Evolutionary conservation across 495 filamentous ascomycete species (phyloP).

Genomic region (Choiromyces venosus): DNA sequence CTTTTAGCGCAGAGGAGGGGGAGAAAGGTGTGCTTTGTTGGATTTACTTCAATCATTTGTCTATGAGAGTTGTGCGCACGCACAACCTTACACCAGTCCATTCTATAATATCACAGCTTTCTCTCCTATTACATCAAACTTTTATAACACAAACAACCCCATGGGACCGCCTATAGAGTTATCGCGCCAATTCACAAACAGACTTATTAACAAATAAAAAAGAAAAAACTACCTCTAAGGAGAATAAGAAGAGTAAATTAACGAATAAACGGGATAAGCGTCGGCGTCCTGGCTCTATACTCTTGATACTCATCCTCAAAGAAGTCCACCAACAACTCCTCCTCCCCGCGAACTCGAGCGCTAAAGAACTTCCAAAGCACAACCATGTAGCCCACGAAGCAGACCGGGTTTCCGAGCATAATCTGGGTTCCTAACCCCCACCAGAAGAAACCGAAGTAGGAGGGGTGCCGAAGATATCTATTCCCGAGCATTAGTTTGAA

Average conservation of each 20-base stretch:
- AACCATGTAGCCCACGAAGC: slow-evolving; percentile 64
- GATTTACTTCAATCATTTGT: no score
- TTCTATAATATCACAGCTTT: not conserved
- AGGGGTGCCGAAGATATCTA: slow-evolving; percentile 66
- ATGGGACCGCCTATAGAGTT: not conserved
- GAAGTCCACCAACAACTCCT: slow-evolving; percentile 68
- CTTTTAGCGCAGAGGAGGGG: no score
- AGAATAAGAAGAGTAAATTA: not conserved
- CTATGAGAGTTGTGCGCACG: no score
- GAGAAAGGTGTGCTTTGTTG: no score
- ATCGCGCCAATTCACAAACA: not conserved
- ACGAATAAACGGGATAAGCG: slow-evolving; percentile 71
- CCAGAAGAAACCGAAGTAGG: slow-evolving; percentile 97
- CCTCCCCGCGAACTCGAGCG: slow-evolving; percentile 66
- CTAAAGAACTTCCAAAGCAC: slow-evolving; percentile 83
- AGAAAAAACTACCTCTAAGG: not conserved
- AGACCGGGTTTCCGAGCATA: slow-evolving; percentile 75
- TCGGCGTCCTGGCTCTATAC: slow-evolving; percentile 61
- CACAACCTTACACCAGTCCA: no score
- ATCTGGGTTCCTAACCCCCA: slow-evolving; percentile 94
- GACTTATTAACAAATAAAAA: not conserved
- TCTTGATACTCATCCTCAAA: slow-evolving; percentile 76
- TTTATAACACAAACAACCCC: not conserved
- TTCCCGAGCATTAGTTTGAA: slow-evolving; percentile 50
- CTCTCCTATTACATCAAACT: not conserved